A percentile compares a stretch with the other conserved stretches of the same genome.
Evolutionary conservation across 371 early-diverging fungal species (phyloP).

Genomic region (Chytridium lagenaria): DNA sequence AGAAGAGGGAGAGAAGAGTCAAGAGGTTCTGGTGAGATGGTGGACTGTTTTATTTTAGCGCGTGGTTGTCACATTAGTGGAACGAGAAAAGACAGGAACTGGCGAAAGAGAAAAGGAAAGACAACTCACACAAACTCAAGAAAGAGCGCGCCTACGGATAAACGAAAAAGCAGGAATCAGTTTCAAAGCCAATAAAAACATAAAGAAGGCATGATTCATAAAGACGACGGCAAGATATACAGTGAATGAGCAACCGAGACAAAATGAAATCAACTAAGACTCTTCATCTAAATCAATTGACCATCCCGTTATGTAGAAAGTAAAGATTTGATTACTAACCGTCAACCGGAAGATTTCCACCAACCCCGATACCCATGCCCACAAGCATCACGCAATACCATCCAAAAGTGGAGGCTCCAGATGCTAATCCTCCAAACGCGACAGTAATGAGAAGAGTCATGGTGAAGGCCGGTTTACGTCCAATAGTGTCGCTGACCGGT

Average conservation of each 20-base stretch:
- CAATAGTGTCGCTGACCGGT: constrained; percentile 73
- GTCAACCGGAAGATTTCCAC: constrained; percentile 9
- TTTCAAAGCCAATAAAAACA: too few relatives aligned
- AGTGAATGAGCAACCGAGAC: too few relatives aligned
- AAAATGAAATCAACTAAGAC: too few relatives aligned
- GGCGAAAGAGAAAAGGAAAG: background rate
- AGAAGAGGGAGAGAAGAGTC: constrained; percentile 85
- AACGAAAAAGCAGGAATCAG: too few relatives aligned
- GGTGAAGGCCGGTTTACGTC: constrained; percentile 79
- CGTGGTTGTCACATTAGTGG: too few relatives aligned
- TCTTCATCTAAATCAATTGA: too few relatives aligned
- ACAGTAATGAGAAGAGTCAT: constrained; percentile 78
- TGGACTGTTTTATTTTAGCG: constrained; percentile 59
- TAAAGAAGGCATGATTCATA: too few relatives aligned
- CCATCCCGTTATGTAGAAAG: too few relatives aligned
- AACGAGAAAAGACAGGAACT: too few relatives aligned
- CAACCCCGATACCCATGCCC: constrained; percentile 72
- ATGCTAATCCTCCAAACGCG: constrained; percentile 72
- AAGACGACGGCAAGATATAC: too few relatives aligned
- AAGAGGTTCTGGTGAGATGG: constrained; percentile 76
- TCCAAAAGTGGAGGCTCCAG: constrained; percentile 69
- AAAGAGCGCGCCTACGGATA: constrained; percentile 64
- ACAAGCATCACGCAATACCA: constrained; percentile 69
- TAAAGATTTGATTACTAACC: constrained; percentile 3
- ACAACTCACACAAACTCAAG: constrained; percentile 70